phyloP scores from a whole-genome alignment of 1,139 yeast species.

The Debaryomycetaceae sp. region DNA sequence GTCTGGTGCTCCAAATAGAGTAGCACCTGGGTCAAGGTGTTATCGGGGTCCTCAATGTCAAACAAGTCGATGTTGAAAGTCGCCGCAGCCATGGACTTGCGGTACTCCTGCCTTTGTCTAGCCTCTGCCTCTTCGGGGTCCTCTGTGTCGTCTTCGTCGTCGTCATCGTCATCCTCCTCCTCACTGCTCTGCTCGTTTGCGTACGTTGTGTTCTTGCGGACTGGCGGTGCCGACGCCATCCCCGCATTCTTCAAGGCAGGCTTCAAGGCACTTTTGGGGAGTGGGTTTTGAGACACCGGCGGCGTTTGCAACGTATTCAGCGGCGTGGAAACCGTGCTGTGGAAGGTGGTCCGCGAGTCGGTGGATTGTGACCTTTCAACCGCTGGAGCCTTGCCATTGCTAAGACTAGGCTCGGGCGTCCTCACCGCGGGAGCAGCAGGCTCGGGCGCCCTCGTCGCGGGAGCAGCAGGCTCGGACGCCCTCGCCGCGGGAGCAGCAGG shows the following conservation, averaged over 20 bases:
- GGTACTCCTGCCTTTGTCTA: slow-evolving; percentile 43
- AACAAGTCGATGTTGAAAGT: slow-evolving; percentile 68
- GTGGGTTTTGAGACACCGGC: neutral
- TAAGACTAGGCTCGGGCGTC: no score
- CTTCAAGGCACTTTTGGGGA: neutral
- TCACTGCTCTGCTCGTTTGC: slow-evolving; percentile 13
- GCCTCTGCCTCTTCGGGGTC: slow-evolving; percentile 29
- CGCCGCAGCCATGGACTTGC: slow-evolving; percentile 51
- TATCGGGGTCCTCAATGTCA: slow-evolving; percentile 82
- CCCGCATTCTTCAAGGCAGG: slow-evolving; percentile 10
- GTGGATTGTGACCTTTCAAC: slow-evolving; percentile 5
- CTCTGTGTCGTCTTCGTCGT: slow-evolving; percentile 18
- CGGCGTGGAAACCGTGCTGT: slow-evolving; percentile 7
- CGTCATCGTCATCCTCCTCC: slow-evolving; percentile 14
- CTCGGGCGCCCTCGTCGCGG: no score
- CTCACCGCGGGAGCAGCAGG: no score
- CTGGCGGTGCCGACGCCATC: slow-evolving; percentile 1
- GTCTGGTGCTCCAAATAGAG: slow-evolving; percentile 91
- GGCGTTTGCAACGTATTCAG: slow-evolving; percentile 1
- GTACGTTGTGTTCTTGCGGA: neutral
- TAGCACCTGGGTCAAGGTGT: slow-evolving; percentile 78
- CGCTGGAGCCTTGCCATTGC: no score
- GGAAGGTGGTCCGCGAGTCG: slow-evolving; percentile 10
- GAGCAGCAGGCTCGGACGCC: no score
- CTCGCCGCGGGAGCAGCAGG: no score